A percentile compares a stretch with the other conserved stretches of the same genome.
These are phyloP conservation scores for Lentinula raphanica DNA, from an alignment of 768 basidiomycete species.

Conservation along the genomic window DNA sequence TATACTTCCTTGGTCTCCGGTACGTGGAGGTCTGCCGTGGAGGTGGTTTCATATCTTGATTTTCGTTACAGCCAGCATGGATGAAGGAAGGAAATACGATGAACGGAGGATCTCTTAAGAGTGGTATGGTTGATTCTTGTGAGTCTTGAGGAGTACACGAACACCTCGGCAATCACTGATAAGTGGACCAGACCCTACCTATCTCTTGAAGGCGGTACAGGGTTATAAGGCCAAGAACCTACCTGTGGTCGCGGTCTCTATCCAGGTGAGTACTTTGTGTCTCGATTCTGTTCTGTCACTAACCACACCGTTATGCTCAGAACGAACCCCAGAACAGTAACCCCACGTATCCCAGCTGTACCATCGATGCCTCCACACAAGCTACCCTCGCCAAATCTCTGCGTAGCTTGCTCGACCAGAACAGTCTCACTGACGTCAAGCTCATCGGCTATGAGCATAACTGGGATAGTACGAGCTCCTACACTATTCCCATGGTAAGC, in stretches of 20 bases:
- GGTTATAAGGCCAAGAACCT: slow-evolving; percentile 62
- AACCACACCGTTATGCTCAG: slow-evolving; percentile 11
- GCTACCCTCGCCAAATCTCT: slow-evolving; percentile 37
- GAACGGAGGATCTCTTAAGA: slow-evolving; percentile 58
- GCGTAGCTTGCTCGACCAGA: slow-evolving; percentile 38
- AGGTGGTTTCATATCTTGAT: not conserved
- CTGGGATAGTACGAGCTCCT: slow-evolving; percentile 42
- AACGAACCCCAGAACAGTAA: slow-evolving; percentile 14
- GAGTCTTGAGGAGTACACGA: slow-evolving; percentile 19
- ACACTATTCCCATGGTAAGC: slow-evolving; percentile 37
- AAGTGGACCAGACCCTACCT: slow-evolving; percentile 52
- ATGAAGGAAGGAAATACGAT: slow-evolving; percentile 68
- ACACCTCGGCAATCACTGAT: not conserved
- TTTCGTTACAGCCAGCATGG: slow-evolving; percentile 57
- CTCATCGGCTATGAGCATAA: slow-evolving; percentile 39
- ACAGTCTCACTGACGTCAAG: slow-evolving; percentile 37
- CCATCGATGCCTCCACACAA: slow-evolving; percentile 32
- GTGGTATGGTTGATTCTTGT: slow-evolving; percentile 46
- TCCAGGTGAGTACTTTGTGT: slow-evolving; percentile 33
- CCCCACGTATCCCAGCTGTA: slow-evolving; percentile 37
- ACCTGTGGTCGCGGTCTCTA: slow-evolving; percentile 54
- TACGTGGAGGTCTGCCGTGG: slow-evolving; percentile 23
- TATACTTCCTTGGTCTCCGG: slow-evolving; percentile 71
- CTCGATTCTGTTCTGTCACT: too few relatives aligned
- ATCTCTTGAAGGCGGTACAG: slow-evolving; percentile 70